Conservation (phyloP, 148 eudicot species). For the Diospyros lotus region DNA sequence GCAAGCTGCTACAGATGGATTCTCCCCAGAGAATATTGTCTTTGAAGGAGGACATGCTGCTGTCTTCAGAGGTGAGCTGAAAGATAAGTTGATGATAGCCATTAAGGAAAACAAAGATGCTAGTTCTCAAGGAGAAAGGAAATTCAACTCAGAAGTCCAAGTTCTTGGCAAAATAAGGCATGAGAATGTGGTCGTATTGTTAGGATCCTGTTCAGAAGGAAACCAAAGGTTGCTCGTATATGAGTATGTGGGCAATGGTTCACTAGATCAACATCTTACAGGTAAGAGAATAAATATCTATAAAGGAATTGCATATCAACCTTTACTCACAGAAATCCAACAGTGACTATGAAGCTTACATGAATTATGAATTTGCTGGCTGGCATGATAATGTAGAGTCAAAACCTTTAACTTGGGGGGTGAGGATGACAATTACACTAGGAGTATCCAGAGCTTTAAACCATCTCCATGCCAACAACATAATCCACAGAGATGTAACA, state of each 20-base stretch:
- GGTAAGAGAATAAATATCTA: slow-evolving; percentile 14
- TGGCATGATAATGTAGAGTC: slow-evolving; percentile 10
- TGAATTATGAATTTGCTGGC: not conserved
- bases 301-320: not conserved
- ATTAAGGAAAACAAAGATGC: slow-evolving; percentile 26
- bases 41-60: slow-evolving; percentile 31
- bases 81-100: slow-evolving; percentile 18
- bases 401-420: slow-evolving; percentile 21
- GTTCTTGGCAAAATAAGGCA: slow-evolving; percentile 30
- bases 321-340: not conserved
- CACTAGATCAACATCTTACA: slow-evolving; percentile 22
- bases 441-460: slow-evolving; percentile 33
- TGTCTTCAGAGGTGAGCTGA: slow-evolving; percentile 25
- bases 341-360: not conserved
- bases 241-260: slow-evolving; percentile 31
- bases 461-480: slow-evolving; percentile 24
- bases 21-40: slow-evolving; percentile 17
- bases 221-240: slow-evolving; percentile 29
- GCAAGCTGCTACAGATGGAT: slow-evolving; percentile 26
- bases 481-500: slow-evolving; percentile 35
- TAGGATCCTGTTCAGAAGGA: slow-evolving; percentile 32
- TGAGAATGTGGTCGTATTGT: slow-evolving; percentile 27
- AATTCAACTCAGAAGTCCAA: slow-evolving; percentile 31
- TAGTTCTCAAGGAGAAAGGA: slow-evolving; percentile 26
- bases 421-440: slow-evolving; percentile 31